These are phyloP conservation scores for Cladosporium sp. DNA, from an alignment of 2,329 filamentous ascomycete genomes.

Conservation along the genomic window DNA sequence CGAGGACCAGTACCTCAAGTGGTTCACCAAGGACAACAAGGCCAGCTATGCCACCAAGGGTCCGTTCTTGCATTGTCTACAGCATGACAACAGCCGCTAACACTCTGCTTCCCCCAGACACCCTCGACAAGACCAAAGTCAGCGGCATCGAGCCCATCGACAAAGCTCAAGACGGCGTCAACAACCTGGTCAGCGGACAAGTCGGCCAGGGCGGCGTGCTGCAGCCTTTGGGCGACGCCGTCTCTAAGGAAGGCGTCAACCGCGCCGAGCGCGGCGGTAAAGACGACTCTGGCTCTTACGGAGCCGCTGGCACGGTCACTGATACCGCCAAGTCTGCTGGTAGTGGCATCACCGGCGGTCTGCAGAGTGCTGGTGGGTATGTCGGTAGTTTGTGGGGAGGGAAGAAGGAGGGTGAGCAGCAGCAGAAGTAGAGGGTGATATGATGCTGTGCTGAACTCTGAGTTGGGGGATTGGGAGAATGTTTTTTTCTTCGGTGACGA, in stretches of 20 bases:
- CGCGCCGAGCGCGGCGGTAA: constrained; percentile 61
- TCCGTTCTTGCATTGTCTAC: constrained; percentile 32
- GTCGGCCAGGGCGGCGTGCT: constrained; percentile 65
- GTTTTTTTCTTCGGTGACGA: neutral
- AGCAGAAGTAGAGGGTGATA: too few species aligned
- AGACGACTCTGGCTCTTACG: constrained; percentile 53
- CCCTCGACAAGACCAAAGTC: constrained; percentile 65
- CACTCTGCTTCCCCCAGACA: constrained; percentile 44
- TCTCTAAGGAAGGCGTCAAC: constrained; percentile 63
- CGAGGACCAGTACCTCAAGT: constrained; percentile 67
- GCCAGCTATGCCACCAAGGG: constrained; percentile 66
- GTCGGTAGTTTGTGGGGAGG: constrained; percentile 31
- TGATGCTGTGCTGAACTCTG: too few species aligned
- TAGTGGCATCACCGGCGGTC: constrained; percentile 25
- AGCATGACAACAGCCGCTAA: neutral
- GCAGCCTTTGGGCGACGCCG: constrained; percentile 59
- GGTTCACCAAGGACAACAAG: constrained; percentile 75
- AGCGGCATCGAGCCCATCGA: constrained; percentile 65
- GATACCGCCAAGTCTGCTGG: constrained; percentile 29
- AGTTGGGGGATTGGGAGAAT: too few species aligned
- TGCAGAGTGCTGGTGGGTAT: constrained; percentile 31
- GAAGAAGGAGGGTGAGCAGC: constrained; percentile 26
- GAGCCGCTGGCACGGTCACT: constrained; percentile 33
- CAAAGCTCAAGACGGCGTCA: constrained; percentile 62
- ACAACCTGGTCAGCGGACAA: constrained; percentile 60